phyloP scores from a whole-genome alignment of 83 land plant species.

The Diphasiastrum complanatum region DNA sequence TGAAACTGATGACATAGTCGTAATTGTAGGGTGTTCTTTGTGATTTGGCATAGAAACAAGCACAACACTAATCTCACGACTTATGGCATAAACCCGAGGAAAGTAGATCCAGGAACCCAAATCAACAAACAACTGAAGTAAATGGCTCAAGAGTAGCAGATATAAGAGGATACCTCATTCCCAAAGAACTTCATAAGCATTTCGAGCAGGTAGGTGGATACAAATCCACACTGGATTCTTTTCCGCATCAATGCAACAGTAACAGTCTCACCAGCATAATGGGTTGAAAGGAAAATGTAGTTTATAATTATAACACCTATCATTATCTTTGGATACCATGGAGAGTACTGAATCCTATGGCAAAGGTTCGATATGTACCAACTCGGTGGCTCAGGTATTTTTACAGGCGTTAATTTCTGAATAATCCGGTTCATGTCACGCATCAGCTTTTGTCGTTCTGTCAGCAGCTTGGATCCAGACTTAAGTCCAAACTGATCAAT shows the following conservation, averaged over 20 bases:
- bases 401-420: slow-evolving; percentile 24
- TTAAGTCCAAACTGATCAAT: slow-evolving; percentile 40
- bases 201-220: slow-evolving; percentile 16
- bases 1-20: too few species aligned
- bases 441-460: slow-evolving; percentile 38
- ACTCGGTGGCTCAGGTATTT: slow-evolving; percentile 7
- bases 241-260: neutral
- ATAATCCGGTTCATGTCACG: slow-evolving; percentile 36
- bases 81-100: too few species aligned
- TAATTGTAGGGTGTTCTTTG: too few species aligned
- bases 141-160: too few species aligned
- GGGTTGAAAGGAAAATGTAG: slow-evolving; percentile 26
- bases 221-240: slow-evolving; percentile 12
- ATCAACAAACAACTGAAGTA: too few species aligned
- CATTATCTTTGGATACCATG: slow-evolving; percentile 14
- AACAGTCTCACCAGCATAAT: neutral
- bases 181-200: slow-evolving; percentile 17
- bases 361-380: slow-evolving; percentile 4
- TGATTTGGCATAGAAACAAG: too few species aligned
- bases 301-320: slow-evolving; percentile 15
- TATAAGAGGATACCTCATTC: slow-evolving; percentile 25
- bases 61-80: too few species aligned
- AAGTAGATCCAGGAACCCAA: too few species aligned
- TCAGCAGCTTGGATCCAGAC: slow-evolving; percentile 35
- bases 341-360: slow-evolving; percentile 12